These are phyloP conservation scores for Coemansia sp. DNA, from an alignment of 192 early-diverging fungal species.

Conservation along the genomic window DNA sequence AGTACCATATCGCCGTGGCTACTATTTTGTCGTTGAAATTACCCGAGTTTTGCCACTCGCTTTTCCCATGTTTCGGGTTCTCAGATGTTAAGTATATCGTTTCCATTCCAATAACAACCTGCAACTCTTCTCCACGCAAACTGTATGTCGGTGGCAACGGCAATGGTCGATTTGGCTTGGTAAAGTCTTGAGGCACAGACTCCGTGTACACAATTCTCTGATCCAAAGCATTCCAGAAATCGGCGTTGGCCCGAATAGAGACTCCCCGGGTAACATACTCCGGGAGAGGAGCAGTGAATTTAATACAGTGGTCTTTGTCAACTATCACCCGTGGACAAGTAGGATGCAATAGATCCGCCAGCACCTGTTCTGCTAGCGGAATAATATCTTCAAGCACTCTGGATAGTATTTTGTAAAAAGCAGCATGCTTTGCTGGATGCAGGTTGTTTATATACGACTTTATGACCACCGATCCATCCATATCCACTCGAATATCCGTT, in stretches of 20 bases:
- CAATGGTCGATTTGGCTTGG: constrained; percentile 15
- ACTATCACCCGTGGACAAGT: not conserved
- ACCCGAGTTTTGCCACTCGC: constrained; percentile 68
- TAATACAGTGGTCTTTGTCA: not conserved
- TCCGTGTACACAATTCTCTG: constrained; percentile 13
- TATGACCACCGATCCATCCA: constrained; percentile 41
- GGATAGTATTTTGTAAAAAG: constrained; percentile 50
- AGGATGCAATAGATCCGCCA: constrained; percentile 8
- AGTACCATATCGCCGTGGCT: constrained; percentile 70
- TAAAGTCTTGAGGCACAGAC: constrained; percentile 21
- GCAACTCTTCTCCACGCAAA: constrained; percentile 36
- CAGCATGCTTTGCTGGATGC: constrained; percentile 41
- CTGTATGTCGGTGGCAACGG: constrained; percentile 10
- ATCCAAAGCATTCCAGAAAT: not conserved
- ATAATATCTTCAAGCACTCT: constrained; percentile 50
- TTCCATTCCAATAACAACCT: constrained; percentile 69
- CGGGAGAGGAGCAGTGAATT: constrained; percentile 6
- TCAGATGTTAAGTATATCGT: constrained; percentile 65
- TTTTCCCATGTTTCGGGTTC: constrained; percentile 53
- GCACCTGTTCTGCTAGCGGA: constrained; percentile 60
- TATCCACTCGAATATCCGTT: constrained; percentile 51
- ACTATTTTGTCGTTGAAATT: constrained; percentile 67
- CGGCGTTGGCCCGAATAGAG: not conserved
- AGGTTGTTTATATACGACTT: constrained; percentile 71
- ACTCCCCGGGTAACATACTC: not conserved